A percentile compares a stretch with the other conserved stretches of the same genome.
Conservation (phyloP, 805 yeast genomes). For the Wickerhamomyces queroliae region DNA sequence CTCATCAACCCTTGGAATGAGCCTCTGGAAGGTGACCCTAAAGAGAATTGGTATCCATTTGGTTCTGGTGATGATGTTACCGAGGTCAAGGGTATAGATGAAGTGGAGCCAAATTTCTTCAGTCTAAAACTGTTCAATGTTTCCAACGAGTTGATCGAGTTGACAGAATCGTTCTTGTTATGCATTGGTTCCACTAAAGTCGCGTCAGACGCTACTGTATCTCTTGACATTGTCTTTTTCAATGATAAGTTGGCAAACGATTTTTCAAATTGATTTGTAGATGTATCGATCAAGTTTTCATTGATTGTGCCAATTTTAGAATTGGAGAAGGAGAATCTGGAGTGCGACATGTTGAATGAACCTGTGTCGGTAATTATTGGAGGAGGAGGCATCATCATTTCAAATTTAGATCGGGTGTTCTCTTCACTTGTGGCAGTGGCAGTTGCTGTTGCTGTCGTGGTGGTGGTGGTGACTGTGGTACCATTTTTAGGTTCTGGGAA, state of each 20-base stretch:
- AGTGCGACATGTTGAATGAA: neutral
- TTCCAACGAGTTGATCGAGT: constrained; percentile 14
- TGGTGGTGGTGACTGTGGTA: too few relatives aligned
- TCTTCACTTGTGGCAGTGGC: too few relatives aligned
- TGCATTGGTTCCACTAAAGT: constrained; percentile 11
- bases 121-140: constrained; percentile 12
- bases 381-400: too few relatives aligned
- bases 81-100: constrained; percentile 7
- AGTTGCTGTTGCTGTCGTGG: too few relatives aligned
- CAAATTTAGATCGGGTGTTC: too few relatives aligned
- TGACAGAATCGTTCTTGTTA: constrained; percentile 12
- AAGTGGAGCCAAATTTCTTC: constrained; percentile 14
- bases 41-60: constrained; percentile 1
- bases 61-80: constrained; percentile 1
- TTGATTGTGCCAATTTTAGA: neutral
- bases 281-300: neutral
- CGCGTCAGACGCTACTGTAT: constrained; percentile 6
- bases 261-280: neutral
- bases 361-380: too few relatives aligned
- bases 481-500: too few relatives aligned
- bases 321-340: neutral
- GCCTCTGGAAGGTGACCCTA: constrained; percentile 4
- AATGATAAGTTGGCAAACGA: neutral
- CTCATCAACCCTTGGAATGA: neutral
- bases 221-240: constrained; percentile 8